These are phyloP conservation scores for Tricholoma bakamatsutake DNA, from an alignment of 768 basidiomycete species.

Conservation along the genomic window DNA sequence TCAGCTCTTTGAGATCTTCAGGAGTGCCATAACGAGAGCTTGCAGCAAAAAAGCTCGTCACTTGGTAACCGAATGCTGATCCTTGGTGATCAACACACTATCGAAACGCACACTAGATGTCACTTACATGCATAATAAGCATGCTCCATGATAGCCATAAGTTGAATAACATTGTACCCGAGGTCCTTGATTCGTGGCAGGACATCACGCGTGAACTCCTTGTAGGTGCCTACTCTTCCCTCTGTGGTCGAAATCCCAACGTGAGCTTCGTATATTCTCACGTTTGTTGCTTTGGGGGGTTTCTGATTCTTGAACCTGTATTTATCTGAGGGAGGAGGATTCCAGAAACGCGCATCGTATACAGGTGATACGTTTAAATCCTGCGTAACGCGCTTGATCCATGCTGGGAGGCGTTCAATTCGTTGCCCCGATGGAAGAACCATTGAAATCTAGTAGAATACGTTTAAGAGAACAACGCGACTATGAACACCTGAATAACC, in stretches of 20 bases:
- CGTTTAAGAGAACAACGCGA: constrained; percentile 1
- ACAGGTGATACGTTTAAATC: constrained; percentile 83
- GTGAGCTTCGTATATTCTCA: constrained; percentile 95
- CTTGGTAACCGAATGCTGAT: constrained; percentile 94
- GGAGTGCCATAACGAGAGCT: constrained; percentile 95
- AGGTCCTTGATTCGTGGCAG: constrained; percentile 85
- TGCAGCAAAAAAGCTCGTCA: constrained; percentile 95
- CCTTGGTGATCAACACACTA: constrained; percentile 8
- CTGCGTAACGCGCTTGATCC: constrained; percentile 95
- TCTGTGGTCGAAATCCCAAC: constrained; percentile 95
- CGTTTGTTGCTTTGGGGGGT: constrained; percentile 58
- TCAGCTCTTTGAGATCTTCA: constrained; percentile 91
- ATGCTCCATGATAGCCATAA: constrained; percentile 99
- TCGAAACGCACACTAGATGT: constrained; percentile 1
- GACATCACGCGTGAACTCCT: constrained; percentile 83
- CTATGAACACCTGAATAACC: constrained; percentile 34
- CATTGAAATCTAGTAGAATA: constrained; percentile 77
- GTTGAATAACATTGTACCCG: constrained; percentile 95
- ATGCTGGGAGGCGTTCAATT: constrained; percentile 89
- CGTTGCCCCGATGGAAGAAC: constrained; percentile 69
- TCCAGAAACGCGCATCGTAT: constrained; percentile 99
- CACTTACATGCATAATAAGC: constrained; percentile 92
- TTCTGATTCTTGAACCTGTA: constrained; percentile 81
- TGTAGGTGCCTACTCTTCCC: constrained; percentile 86
- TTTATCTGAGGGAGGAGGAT: constrained; percentile 65